Conservation (phyloP, 2,329 filamentous ascomycete genomes). For the Xylaria polymorpha region DNA sequence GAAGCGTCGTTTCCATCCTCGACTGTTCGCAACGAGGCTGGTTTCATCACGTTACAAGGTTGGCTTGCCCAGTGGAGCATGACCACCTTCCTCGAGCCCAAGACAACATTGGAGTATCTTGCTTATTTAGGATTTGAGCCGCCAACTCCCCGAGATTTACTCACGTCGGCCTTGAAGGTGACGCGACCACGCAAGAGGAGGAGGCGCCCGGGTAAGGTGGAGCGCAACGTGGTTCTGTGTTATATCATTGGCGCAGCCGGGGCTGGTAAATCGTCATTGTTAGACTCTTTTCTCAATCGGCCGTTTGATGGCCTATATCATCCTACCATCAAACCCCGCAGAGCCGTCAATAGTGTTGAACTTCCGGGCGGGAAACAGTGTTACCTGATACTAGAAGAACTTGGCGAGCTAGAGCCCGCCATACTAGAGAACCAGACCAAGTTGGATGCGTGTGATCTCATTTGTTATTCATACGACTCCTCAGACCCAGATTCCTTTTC, state of each 20-base stretch:
- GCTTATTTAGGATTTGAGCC: slow-evolving; percentile 96
- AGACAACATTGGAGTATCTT: slow-evolving; percentile 94
- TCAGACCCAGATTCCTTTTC: slow-evolving; percentile 96
- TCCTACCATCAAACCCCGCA: slow-evolving; percentile 93
- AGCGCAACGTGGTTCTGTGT: slow-evolving; percentile 93
- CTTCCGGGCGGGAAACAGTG: slow-evolving; percentile 96
- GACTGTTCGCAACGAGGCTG: slow-evolving; percentile 94
- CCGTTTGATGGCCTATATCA: slow-evolving; percentile 87
- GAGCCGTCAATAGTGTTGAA: slow-evolving; percentile 96
- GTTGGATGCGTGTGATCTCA: slow-evolving; percentile 89
- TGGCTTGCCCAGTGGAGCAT: slow-evolving; percentile 99
- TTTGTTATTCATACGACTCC: slow-evolving; percentile 97
- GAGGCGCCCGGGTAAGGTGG: slow-evolving; percentile 83
- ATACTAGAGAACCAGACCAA: slow-evolving; percentile 92
- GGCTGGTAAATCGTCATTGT: slow-evolving; percentile 89
- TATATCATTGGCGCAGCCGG: slow-evolving; percentile 88
- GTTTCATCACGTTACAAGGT: slow-evolving; percentile 93
- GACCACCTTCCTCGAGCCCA: slow-evolving; percentile 97
- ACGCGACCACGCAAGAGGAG: slow-evolving; percentile 92
- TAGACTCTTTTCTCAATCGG: slow-evolving; percentile 90
- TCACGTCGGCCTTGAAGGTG: slow-evolving; percentile 87
- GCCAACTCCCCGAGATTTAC: slow-evolving; percentile 77
- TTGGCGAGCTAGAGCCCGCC: slow-evolving; percentile 94
- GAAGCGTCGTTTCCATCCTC: slow-evolving; percentile 92
- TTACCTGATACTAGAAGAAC: slow-evolving; percentile 94